A percentile compares a stretch with the other conserved stretches of the same genome.
Conservation (phyloP, 139 green algal species). For the Gonium pectorale region DNA sequence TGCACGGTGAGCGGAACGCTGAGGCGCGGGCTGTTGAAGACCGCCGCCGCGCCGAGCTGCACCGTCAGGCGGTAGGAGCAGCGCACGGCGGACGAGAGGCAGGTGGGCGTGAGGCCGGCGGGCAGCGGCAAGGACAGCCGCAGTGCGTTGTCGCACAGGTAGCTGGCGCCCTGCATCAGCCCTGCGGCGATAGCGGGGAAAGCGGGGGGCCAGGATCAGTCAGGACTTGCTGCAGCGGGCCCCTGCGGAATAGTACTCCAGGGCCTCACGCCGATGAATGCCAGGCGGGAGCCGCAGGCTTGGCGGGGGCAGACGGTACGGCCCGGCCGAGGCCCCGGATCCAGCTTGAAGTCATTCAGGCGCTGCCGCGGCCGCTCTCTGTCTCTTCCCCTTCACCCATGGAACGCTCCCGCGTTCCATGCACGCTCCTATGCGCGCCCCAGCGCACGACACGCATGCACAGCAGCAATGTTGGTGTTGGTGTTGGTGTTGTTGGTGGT, state of each 20-base stretch:
- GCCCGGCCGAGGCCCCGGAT: too few species aligned
- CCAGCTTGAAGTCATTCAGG: too few species aligned
- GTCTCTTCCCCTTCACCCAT: too few species aligned
- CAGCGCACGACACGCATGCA: too few species aligned
- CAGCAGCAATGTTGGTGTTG: not conserved
- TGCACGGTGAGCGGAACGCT: not conserved
- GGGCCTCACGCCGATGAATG: too few species aligned
- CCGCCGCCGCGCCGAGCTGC: not conserved
- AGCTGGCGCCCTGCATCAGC: not conserved
- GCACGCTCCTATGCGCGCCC: too few species aligned
- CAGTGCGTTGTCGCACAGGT: not conserved
- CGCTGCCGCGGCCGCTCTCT: too few species aligned
- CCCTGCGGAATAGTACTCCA: not conserved
- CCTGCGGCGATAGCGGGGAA: not conserved
- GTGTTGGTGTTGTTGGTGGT: not conserved
- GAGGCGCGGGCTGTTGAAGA: not conserved
- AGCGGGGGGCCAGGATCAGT: not conserved
- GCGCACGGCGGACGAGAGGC: not conserved
- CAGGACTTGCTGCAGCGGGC: not conserved
- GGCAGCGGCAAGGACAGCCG: not conserved
- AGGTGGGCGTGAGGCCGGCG: not conserved
- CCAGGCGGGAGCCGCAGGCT: too few species aligned
- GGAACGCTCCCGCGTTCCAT: too few species aligned
- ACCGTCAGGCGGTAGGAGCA: slow-evolving; percentile 4
- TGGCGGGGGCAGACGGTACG: too few species aligned